Percentiles rank a stretch among this genome's conserved stretches.
These are phyloP conservation scores for Beauveria bassiana DNA, from an alignment of 2,329 filamentous ascomycete species.

Conservation along the genomic window DNA sequence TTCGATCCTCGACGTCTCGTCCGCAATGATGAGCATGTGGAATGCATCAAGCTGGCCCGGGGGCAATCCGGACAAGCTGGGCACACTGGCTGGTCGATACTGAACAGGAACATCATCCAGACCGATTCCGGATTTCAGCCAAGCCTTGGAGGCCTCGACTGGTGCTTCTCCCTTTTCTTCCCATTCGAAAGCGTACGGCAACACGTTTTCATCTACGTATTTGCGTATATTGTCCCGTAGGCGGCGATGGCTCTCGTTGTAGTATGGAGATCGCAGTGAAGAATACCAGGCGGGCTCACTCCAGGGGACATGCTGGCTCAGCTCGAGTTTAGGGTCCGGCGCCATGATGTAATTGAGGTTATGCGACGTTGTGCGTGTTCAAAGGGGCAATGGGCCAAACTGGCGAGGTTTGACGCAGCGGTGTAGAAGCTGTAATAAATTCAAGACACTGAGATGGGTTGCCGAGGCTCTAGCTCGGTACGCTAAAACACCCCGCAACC, in stretches of 20 bases:
- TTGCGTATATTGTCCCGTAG: slow-evolving; percentile 48
- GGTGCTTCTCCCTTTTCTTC: slow-evolving; percentile 49
- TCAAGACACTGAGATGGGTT: background rate
- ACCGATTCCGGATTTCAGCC: slow-evolving; percentile 32
- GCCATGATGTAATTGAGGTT: slow-evolving; percentile 10
- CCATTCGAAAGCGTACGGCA: slow-evolving; percentile 55
- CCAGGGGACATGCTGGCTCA: slow-evolving; percentile 15
- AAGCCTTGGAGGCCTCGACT: slow-evolving; percentile 27
- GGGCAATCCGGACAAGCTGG: slow-evolving; percentile 37
- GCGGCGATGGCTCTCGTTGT: slow-evolving; percentile 52
- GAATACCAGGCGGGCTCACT: slow-evolving; percentile 23
- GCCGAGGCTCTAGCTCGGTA: slow-evolving; percentile 7
- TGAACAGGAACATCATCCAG: slow-evolving; percentile 27
- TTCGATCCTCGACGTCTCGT: slow-evolving; percentile 47
- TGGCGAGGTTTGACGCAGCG: background rate
- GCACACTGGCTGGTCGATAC: slow-evolving; percentile 29
- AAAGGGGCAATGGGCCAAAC: background rate
- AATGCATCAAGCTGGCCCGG: slow-evolving; percentile 46
- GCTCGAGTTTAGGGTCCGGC: slow-evolving; percentile 16
- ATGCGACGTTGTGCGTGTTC: background rate
- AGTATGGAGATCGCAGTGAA: slow-evolving; percentile 42
- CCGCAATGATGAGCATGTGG: slow-evolving; percentile 45
- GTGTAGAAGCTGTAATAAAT: background rate
- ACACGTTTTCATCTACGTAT: slow-evolving; percentile 52
- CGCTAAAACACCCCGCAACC: background rate